These are phyloP conservation scores for Lathyrus oleraceus DNA, from an alignment of 306 rosid genomes.

Conservation along the genomic window DNA sequence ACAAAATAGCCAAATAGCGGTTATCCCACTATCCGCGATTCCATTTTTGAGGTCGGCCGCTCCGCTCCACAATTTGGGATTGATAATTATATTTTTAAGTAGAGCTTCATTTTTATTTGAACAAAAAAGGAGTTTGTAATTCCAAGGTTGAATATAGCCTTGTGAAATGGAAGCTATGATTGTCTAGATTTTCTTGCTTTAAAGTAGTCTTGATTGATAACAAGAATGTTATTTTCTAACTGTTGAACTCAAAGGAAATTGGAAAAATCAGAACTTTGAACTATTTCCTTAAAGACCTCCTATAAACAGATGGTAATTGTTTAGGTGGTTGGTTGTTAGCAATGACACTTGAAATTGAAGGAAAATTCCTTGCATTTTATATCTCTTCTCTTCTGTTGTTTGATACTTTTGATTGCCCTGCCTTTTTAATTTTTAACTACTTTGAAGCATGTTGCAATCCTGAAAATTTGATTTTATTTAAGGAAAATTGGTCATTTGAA, in stretches of 20 bases:
- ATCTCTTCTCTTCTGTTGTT: conserved; percentile 24
- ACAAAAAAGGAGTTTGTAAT: neutral
- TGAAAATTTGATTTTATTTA: conserved; percentile 8
- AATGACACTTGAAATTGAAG: conserved; percentile 5
- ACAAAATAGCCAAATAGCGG: too few relatives aligned
- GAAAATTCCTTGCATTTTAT: conserved; percentile 6
- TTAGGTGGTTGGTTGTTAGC: conserved; percentile 28
- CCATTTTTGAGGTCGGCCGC: too few relatives aligned
- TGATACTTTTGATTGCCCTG: conserved; percentile 12
- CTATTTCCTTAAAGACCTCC: neutral
- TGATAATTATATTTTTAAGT: neutral
- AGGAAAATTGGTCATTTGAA: neutral
- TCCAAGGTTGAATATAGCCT: neutral
- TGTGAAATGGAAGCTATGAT: neutral
- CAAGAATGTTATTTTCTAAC: neutral
- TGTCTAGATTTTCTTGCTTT: conserved; percentile 24
- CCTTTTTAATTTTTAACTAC: conserved; percentile 27
- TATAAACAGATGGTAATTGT: conserved; percentile 2
- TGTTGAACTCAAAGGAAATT: conserved; percentile 6
- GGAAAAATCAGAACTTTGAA: conserved; percentile 26
- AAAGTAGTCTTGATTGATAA: conserved; percentile 7
- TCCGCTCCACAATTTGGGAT: too few relatives aligned
- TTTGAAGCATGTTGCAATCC: conserved; percentile 8
- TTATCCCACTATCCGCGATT: too few relatives aligned
- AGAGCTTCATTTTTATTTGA: conserved; percentile 6